Evolutionary conservation across 495 filamentous ascomycete species (phyloP), one percentile per base, ranked within the genome.

Genomic region (Penicillium pancosmium): DNA sequence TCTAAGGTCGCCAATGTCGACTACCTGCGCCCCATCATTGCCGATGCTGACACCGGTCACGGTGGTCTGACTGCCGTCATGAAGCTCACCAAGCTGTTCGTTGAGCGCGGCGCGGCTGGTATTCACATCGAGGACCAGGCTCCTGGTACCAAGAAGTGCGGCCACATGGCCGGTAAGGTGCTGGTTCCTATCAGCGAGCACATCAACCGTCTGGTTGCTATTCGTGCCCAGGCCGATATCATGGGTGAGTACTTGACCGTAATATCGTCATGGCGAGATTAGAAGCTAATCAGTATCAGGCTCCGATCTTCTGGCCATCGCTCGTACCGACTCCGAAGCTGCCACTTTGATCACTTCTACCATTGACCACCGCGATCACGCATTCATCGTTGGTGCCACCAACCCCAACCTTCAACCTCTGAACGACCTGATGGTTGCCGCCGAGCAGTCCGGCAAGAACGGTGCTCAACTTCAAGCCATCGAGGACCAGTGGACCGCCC

Each of bases 111-210:
- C 69, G 94, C 94, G 35, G 94, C 94, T 43, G 94, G 94, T 66
- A 97, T 98, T 67, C 94, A 98, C 74, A 97, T 98, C 62, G 94
- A 98, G 76, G 94, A 98, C 70, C 94, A 98, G 76, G 94, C 94
- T 10, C 93, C 94, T 1, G 94, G 94, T 41, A 98, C 94, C 38
- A 98, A 98, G 86, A 98, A 98, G 81, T 98, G 94, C 70, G 94
- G 94, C 55, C 94, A 98, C 77, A 98, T 98, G 94, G 94, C 94
- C 61, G 94, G 94, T 65, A 98, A 98, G 80, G 94, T 98, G 33
- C 83, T 98, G 49, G 94, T 98, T 51, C 94, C 94, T 38, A 96
- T 98, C 73, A 89, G 85, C 78, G 94, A 98, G 78, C 94, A 98
- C 79, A 96, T 98, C 82, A 98, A 98, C 80, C 90, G 94, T 25